A percentile compares a stretch with the other conserved stretches of the same genome.
Conservation (phyloP, 305 asterid species). For the Ruellia speciosa region DNA sequence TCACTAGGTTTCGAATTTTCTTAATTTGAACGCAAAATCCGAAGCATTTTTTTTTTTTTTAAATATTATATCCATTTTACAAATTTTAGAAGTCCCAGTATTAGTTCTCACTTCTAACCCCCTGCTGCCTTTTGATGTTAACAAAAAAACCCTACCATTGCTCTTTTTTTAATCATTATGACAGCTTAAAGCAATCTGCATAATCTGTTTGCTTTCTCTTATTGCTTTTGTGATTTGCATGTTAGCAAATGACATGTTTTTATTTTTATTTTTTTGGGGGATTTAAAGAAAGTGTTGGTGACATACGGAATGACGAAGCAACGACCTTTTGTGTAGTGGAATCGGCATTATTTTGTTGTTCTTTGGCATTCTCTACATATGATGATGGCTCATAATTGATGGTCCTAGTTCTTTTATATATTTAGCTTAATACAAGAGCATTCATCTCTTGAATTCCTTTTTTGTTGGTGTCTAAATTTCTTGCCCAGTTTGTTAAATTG, state of each 20-base stretch:
- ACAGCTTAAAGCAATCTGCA: too few species aligned
- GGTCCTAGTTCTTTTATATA: constrained; percentile 26
- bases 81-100: neutral
- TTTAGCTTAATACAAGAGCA: constrained; percentile 13
- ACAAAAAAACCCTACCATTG: too few species aligned
- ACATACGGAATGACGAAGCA: constrained; percentile 26
- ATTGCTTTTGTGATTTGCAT: constrained; percentile 21
- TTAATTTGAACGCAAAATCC: neutral
- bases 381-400: constrained; percentile 34
- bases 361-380: constrained; percentile 25
- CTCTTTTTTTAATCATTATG: too few species aligned
- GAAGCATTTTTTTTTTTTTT: too few species aligned
- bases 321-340: constrained; percentile 29
- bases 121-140: too few species aligned
- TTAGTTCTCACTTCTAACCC: too few species aligned
- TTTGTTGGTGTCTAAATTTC: constrained; percentile 10
- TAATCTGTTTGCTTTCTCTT: neutral
- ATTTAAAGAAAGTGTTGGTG: constrained; percentile 33
- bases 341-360: constrained; percentile 38
- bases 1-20: neutral
- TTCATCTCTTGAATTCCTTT: constrained; percentile 14
- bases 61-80: neutral
- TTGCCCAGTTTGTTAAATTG: constrained; percentile 9
- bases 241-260: constrained; percentile 17
- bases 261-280: constrained; percentile 23